A percentile compares a stretch with the other conserved stretches of the same genome.
phyloP scores from a whole-genome alignment of 129 eudicot genomes.

The Helianthus annuus region DNA sequence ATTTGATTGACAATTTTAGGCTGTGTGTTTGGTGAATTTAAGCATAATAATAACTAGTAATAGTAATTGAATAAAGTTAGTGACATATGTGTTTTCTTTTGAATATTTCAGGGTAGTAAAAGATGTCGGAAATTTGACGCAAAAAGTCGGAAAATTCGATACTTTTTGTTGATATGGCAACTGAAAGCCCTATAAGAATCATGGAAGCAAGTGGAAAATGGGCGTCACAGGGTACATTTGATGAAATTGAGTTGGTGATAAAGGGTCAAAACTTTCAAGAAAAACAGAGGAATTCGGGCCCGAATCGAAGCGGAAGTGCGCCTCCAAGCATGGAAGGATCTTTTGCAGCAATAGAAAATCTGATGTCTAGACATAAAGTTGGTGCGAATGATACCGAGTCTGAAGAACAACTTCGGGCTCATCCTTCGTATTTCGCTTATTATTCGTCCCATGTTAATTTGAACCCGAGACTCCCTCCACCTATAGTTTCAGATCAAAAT shows the following conservation, averaged over 20 bases:
- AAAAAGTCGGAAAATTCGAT: slow-evolving; percentile 8
- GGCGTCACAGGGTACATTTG: slow-evolving; percentile 51
- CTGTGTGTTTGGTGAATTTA: neutral
- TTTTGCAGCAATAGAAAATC: slow-evolving; percentile 64
- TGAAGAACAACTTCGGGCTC: slow-evolving; percentile 52
- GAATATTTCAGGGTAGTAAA: neutral
- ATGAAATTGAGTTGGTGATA: slow-evolving; percentile 58
- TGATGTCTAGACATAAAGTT: slow-evolving; percentile 44
- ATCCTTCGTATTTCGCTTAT: slow-evolving; percentile 50
- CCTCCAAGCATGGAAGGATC: slow-evolving; percentile 91
- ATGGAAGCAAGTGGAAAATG: slow-evolving; percentile 50
- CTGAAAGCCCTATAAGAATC: slow-evolving; percentile 78
- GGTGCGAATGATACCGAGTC: slow-evolving; percentile 32
- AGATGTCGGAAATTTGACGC: slow-evolving; percentile 17
- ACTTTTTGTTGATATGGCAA: slow-evolving; percentile 52
- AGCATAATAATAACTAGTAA: neutral
- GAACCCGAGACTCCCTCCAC: slow-evolving; percentile 54
- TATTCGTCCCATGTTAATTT: slow-evolving; percentile 43
- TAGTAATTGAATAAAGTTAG: slow-evolving; percentile 15
- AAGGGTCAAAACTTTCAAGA: slow-evolving; percentile 53
- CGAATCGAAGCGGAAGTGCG: slow-evolving; percentile 81
- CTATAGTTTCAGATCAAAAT: slow-evolving; percentile 44
- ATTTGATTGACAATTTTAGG: slow-evolving; percentile 10
- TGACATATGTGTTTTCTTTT: slow-evolving; percentile 15
- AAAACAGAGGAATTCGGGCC: slow-evolving; percentile 43